Evolutionary conservation across 768 basidiomycete species (phyloP), one percentile per base, ranked within the genome.

Genomic region (Lactifluus echinatus): DNA sequence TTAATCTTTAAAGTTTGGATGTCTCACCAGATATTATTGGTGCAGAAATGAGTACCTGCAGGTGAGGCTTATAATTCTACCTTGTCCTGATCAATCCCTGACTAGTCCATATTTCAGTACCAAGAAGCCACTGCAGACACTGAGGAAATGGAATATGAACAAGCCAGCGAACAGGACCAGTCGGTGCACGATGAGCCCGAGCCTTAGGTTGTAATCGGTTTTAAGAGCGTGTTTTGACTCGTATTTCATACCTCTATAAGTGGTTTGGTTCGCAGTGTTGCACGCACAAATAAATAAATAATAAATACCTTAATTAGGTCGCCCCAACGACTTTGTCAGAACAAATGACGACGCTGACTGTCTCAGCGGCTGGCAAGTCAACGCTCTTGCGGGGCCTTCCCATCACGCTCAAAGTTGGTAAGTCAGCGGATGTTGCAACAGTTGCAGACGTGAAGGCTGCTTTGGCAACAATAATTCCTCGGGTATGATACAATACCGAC

Each of bases 1-100:
- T 23, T 2, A 14, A 19, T 31, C 57, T 26, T 29, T 34, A 39
- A 43, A 57, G 8, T 8, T 60, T 24, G 36, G 59, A 39, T 51
- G 23, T 64, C 48, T 59, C 56, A 33, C 64, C 11, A 23, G 31
- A 53, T 57, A 2, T 60, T 4, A 39, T 33, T 48, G 37, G 17
- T 34, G n/a, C 51, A 90, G 88, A 57, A 79, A 89, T 55, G 93
- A 97, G 68, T 95, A 95, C 73, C 90, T 93, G 68, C 89, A 89
- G 77, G 87, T 82, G 64, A 62, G 71, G 8, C 31, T 52, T 47
- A 3, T 45, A 26, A 15, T 29, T 4, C 3, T 11, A 4, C n/a
- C 3, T 28, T 10, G 10, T 21, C n/a, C 12, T 17, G 33, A 34
- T 31, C 17, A 11, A 8, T 21, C n/a, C 46, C 33, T 47, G 14